A percentile compares a stretch with the other conserved stretches of the same genome.
These are phyloP conservation scores for Fusarium chlamydosporum DNA, from an alignment of 2,329 filamentous ascomycete genomes.

Conservation along the genomic window DNA sequence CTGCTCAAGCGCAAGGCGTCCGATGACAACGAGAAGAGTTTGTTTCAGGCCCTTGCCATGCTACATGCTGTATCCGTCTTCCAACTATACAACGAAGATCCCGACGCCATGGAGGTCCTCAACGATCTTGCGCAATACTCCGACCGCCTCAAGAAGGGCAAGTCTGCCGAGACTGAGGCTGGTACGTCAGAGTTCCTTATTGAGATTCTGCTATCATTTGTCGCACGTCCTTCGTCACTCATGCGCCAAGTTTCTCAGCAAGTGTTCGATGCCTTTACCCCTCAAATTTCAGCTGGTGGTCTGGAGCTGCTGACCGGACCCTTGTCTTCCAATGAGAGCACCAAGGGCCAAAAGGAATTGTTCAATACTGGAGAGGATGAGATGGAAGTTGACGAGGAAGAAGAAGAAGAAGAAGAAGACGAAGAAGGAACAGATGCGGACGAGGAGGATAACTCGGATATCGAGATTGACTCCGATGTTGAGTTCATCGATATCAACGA, in stretches of 20 bases:
- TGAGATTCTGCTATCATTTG: conserved; percentile 90
- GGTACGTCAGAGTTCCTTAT: conserved; percentile 80
- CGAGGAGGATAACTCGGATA: conserved; percentile 61
- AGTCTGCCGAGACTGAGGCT: conserved; percentile 63
- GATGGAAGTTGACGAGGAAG: conserved; percentile 63
- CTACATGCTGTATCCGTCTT: conserved; percentile 88
- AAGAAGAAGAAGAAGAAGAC: conserved; percentile 58
- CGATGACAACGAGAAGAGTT: conserved; percentile 56
- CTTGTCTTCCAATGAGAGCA: conserved; percentile 82
- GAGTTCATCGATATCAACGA: conserved; percentile 64
- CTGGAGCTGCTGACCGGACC: conserved; percentile 77
- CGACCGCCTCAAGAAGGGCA: conserved; percentile 70
- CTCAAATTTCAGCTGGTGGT: conserved; percentile 79
- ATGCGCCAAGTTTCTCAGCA: conserved; percentile 89
- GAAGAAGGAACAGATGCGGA: conserved; percentile 61
- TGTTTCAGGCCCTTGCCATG: conserved; percentile 77
- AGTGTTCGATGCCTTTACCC: conserved; percentile 86
- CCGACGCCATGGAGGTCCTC: conserved; percentile 85
- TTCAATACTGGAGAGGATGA: conserved; percentile 79
- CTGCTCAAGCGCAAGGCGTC: conserved; percentile 61
- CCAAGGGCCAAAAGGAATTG: conserved; percentile 86
- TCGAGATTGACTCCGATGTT: conserved; percentile 65
- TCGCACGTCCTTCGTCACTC: conserved; percentile 85
- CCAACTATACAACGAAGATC: conserved; percentile 90
- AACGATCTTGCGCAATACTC: conserved; percentile 85